Evolutionary conservation across 768 basidiomycete species (phyloP).

Genomic region (Agaricus subrufescens): DNA sequence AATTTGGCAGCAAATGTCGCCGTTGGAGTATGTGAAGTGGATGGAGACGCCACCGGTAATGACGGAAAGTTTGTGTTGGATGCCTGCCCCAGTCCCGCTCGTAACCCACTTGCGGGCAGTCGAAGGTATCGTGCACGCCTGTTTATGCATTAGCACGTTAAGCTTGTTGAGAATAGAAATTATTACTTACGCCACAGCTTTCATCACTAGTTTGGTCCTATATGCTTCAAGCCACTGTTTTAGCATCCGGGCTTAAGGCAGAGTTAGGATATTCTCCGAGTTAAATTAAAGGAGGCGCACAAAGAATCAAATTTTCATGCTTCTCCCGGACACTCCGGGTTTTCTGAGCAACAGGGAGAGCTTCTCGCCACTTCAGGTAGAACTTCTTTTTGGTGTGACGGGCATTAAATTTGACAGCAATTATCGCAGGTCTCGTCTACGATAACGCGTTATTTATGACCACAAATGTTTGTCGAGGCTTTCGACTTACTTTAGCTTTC

Average conservation of each 20-base stretch:
- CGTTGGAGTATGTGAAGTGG: background rate
- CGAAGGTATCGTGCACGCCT: conserved; percentile 83
- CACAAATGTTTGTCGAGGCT: background rate
- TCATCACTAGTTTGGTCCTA: conserved; percentile 65
- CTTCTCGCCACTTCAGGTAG: conserved; percentile 63
- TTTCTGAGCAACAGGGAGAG: conserved; percentile 67
- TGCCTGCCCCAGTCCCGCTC: conserved; percentile 24
- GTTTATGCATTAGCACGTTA: conserved; percentile 9
- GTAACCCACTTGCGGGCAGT: conserved; percentile 53
- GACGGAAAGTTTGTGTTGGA: conserved; percentile 17
- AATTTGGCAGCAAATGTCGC: background rate
- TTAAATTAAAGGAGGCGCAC: background rate
- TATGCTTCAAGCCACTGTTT: conserved; percentile 67
- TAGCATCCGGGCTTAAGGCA: conserved; percentile 42
- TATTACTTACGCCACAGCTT: conserved; percentile 75
- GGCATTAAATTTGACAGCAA: conserved; percentile 51
- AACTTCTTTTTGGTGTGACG: conserved; percentile 52
- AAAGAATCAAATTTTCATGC: background rate
- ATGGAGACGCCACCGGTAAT: conserved; percentile 3
- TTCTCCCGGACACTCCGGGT: conserved; percentile 55
- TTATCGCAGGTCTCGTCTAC: conserved; percentile 73
- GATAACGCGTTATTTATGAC: background rate
- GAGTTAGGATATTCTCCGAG: conserved; percentile 6
- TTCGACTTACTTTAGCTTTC: conserved; percentile 54
- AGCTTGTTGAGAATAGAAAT: background rate